Evolutionary conservation across 805 yeast genomes (phyloP).

Genomic region (Yueomyces sp.): DNA sequence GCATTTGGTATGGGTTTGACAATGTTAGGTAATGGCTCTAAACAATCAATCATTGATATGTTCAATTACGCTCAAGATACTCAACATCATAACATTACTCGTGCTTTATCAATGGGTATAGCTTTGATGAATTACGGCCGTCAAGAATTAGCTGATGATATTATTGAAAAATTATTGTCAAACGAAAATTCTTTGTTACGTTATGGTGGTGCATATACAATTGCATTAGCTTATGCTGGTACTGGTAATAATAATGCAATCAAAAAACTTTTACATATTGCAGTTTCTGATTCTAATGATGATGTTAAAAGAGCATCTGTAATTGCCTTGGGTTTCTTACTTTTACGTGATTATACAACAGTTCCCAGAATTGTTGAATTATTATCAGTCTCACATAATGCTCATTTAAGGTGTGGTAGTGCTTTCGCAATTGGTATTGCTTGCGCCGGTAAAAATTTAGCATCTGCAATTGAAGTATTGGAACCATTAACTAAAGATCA

Average conservation of each 20-base stretch:
- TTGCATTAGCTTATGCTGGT: conserved; percentile 94
- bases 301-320: conserved; percentile 96
- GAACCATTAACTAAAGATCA: conserved; percentile 90
- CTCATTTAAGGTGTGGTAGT: conserved; percentile 96
- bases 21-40: conserved; percentile 82
- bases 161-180: conserved; percentile 50
- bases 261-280: conserved; percentile 73
- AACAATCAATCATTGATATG: conserved; percentile 63
- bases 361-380: conserved; percentile 92
- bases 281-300: conserved; percentile 93
- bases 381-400: conserved; percentile 87
- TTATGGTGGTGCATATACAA: conserved; percentile 90
- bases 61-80: conserved; percentile 86
- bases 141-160: conserved; percentile 64
- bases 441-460: conserved; percentile 87
- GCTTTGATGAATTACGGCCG: conserved; percentile 78
- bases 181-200: conserved; percentile 78
- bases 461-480: conserved; percentile 80
- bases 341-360: conserved; percentile 80
- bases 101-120: conserved; percentile 85
- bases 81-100: conserved; percentile 86
- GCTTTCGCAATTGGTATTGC: conserved; percentile 95
- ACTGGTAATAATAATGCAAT: conserved; percentile 86
- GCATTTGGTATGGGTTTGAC: conserved; percentile 93
- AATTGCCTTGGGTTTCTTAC: conserved; percentile 77